These are phyloP conservation scores for Cladorrhinum sp. DNA, from an alignment of 2,329 filamentous ascomycete genomes.

Conservation along the genomic window DNA sequence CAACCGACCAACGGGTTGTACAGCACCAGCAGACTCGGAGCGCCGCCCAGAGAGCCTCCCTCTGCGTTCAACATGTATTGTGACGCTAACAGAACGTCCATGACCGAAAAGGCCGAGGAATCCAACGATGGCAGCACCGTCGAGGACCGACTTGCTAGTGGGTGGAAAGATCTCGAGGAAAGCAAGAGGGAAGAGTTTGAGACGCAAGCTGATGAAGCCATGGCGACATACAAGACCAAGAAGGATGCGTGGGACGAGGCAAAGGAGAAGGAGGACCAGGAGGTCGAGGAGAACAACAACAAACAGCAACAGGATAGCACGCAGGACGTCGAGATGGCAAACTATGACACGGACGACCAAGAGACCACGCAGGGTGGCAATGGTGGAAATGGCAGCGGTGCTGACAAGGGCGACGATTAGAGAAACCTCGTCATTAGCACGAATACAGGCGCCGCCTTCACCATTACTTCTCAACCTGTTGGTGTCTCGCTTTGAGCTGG, in stretches of 20 bases:
- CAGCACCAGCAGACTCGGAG: constrained; percentile 19
- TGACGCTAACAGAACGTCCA: constrained; percentile 44
- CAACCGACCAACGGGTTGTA: constrained; percentile 24
- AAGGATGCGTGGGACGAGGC: constrained; percentile 38
- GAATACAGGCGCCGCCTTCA: too few species aligned
- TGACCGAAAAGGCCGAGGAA: constrained; percentile 39
- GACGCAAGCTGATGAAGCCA: constrained; percentile 39
- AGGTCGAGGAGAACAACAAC: background rate
- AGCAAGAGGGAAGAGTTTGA: constrained; percentile 50
- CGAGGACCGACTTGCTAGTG: constrained; percentile 49
- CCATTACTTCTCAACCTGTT: too few species aligned
- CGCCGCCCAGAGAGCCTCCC: constrained; percentile 39
- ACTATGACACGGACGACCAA: constrained; percentile 39
- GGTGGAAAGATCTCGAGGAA: constrained; percentile 53
- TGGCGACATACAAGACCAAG: constrained; percentile 42
- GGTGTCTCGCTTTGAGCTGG: too few species aligned
- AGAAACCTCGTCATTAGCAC: background rate
- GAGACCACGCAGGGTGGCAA: constrained; percentile 17
- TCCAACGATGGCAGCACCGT: constrained; percentile 39
- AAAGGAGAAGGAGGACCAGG: constrained; percentile 9
- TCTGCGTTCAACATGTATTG: constrained; percentile 56
- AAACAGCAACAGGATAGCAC: constrained; percentile 15
- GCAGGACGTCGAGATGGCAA: constrained; percentile 49
- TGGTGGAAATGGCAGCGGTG: background rate
- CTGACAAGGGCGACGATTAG: constrained; percentile 24